A percentile compares a stretch with the other conserved stretches of the same genome.
phyloP scores from a whole-genome alignment of 1,139 yeast genomes.

The Saccharomyces hybrid region DNA sequence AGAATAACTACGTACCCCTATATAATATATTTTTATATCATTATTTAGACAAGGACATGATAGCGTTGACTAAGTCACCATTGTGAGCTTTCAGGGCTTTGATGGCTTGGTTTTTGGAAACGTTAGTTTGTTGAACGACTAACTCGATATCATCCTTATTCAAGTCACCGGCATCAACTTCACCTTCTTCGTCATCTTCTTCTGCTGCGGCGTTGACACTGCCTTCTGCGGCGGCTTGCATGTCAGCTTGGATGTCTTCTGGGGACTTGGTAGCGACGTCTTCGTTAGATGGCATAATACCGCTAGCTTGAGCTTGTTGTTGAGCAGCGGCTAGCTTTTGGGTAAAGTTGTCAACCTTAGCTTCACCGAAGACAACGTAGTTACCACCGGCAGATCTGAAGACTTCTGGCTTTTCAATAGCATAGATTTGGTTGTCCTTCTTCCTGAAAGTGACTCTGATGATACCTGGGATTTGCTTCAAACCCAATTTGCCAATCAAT shows the following conservation, averaged over 20 bases:
- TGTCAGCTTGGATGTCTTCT: conserved; percentile 69
- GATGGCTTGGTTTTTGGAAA: conserved; percentile 80
- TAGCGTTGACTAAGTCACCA: conserved; percentile 93
- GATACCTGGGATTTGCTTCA: conserved; percentile 88
- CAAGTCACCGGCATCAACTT: conserved; percentile 72
- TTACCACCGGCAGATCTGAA: conserved; percentile 92
- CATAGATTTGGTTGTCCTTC: conserved; percentile 86
- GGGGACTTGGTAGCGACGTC: conserved; percentile 34
- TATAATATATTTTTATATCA: conserved; percentile 12
- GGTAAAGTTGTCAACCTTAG: conserved; percentile 87
- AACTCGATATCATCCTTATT: conserved; percentile 72
- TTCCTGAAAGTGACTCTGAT: conserved; percentile 94
- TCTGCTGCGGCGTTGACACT: conserved; percentile 32
- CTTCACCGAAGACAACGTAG: conserved; percentile 95
- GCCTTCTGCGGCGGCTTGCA: conserved; percentile 67
- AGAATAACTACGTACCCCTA: not conserved
- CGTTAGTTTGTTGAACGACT: conserved; percentile 84
- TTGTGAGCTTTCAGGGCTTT: conserved; percentile 83
- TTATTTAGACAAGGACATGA: conserved; percentile 67
- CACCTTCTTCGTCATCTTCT: conserved; percentile 46
- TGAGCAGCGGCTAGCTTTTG: conserved; percentile 76
- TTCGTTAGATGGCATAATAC: conserved; percentile 32
- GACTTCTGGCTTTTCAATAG: conserved; percentile 92
- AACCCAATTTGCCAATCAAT: conserved; percentile 77
- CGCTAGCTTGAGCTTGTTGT: conserved; percentile 44